A percentile compares a stretch with the other conserved stretches of the same genome.
Conservation (phyloP, 257 asterid genomes). For the Gardenia jasminoides region DNA sequence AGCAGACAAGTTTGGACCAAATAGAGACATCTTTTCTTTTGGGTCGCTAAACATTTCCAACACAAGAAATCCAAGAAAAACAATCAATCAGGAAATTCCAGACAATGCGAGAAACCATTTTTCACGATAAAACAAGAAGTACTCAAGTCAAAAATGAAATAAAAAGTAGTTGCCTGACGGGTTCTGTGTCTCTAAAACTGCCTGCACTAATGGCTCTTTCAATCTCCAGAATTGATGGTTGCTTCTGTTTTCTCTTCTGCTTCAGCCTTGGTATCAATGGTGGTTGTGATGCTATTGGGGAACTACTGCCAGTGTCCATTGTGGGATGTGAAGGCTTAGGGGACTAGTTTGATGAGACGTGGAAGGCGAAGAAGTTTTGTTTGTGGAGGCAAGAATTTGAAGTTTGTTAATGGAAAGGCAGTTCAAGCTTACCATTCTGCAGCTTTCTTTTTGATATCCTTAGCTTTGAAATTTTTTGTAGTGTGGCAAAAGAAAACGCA, state of each 20-base stretch:
- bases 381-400: conserved; percentile 40
- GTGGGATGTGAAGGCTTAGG: conserved; percentile 30
- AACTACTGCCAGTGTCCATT: conserved; percentile 1
- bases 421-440: conserved; percentile 41
- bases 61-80: background rate
- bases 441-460: background rate
- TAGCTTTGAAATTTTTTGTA: background rate
- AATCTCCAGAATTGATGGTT: conserved; percentile 60
- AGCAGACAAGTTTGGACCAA: conserved; percentile 42
- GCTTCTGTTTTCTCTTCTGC: conserved; percentile 26
- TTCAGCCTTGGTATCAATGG: conserved; percentile 16
- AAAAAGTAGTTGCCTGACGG: conserved; percentile 36
- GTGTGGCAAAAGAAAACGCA: background rate
- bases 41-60: conserved; percentile 30
- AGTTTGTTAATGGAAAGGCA: conserved; percentile 36
- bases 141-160: background rate
- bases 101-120: background rate
- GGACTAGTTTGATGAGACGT: conserved; percentile 16
- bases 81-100: background rate
- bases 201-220: conserved; percentile 88
- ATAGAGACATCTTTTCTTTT: conserved; percentile 33
- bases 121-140: background rate
- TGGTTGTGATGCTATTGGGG: background rate
- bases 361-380: conserved; percentile 34
- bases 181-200: conserved; percentile 52